Conservation (phyloP, 2,329 filamentous ascomycete species). For the Pseudogymnoascus sp. region DNA sequence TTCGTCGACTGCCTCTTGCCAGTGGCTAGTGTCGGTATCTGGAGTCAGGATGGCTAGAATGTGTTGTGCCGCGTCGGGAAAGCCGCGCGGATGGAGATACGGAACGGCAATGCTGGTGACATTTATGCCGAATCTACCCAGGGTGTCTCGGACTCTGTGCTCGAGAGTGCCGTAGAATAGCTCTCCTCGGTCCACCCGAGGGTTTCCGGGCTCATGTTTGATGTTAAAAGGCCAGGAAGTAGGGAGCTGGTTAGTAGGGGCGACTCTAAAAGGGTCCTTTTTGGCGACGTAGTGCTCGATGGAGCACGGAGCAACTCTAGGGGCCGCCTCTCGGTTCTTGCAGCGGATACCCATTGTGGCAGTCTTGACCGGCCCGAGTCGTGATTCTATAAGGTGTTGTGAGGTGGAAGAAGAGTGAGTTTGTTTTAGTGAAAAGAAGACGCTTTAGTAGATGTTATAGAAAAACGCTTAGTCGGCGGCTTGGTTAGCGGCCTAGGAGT, state of each 20-base stretch:
- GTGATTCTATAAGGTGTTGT: not conserved
- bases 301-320: not conserved
- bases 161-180: not conserved
- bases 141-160: not conserved
- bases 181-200: not conserved
- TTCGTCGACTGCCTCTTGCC: not conserved
- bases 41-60: not conserved
- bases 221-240: not conserved
- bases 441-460: not conserved
- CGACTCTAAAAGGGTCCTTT: not conserved
- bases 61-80: not conserved
- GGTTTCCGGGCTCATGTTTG: not conserved
- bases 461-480: not conserved
- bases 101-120: fast-evolving
- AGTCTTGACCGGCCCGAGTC: not conserved
- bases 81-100: not conserved
- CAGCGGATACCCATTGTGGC: not conserved
- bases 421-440: not conserved
- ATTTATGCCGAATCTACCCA: not conserved
- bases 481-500: too few relatives aligned
- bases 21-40: not conserved
- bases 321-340: not conserved
- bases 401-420: not conserved
- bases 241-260: not conserved
- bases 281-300: not conserved